Base-by-base conservation (phyloP, 2,329 filamentous ascomycete genomes). In the Septoria petroselini region DNA sequence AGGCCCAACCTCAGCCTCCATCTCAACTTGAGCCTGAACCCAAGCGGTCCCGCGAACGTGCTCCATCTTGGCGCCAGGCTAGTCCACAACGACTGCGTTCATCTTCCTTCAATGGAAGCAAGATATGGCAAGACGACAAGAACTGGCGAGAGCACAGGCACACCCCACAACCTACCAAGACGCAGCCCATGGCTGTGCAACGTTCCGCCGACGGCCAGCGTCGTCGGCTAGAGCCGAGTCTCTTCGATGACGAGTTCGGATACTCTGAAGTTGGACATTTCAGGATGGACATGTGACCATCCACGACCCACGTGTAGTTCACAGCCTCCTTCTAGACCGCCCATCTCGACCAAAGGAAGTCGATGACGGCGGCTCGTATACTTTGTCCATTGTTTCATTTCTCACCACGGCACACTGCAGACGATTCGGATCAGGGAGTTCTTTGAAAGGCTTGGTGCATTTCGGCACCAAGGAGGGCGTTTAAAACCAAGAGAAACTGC, bases 181-280 rank as follows among this genome's bases (percentile, higher is more conserved):
- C 57, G 14, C 57, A 60, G 33, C 46, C 56, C 42, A 44, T 52
- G 41, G 30, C 50, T 30, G 17, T 49, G 27, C 43, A 29, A 21
- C 46, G 35, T 19, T 42, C 48, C 19, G 49, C 41, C 25, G 54
- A 56, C 15, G 37, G 45, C 46, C 58, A 57, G 39, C 43, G 54
- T 48, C 58, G 48, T 45, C 55, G 59, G 64, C 58, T 54, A 53
- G 60, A 61, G 40, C 46, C 39, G 44, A 64, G 61, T 61, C 70
- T 80, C 65, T 59, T 63, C 54, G 57, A 62, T 39, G 50, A 60
- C 30, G 58, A 63, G 38, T 50, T 60, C 34, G 34, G 41, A 21
- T 43, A 47, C 35, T 38, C 34, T 9, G 43, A 47, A 33, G 35
- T 47, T 35, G 90, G 90, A 77, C 88, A 87, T 74, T 94, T 88